Conservation (phyloP, 164 flowering plant genomes). For the Akebia trifoliata region DNA sequence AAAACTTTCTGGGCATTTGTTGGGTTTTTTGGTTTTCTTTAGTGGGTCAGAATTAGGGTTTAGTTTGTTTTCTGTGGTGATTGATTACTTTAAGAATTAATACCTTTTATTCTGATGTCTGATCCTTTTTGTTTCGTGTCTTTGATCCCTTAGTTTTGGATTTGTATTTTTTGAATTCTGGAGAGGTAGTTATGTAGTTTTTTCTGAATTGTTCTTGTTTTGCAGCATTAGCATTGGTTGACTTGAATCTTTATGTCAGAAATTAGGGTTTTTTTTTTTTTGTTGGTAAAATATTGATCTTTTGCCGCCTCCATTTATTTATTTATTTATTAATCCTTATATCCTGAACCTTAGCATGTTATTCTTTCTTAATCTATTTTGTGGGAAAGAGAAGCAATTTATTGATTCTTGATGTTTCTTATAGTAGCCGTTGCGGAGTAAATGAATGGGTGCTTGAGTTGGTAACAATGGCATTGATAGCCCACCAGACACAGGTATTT, state of each 20-base stretch:
- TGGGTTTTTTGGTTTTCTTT: too few species aligned
- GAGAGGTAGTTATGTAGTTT: background rate
- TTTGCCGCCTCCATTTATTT: background rate
- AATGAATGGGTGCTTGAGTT: constrained; percentile 31
- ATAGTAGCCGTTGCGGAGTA: constrained; percentile 23
- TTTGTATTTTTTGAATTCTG: background rate
- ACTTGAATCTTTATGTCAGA: too few species aligned
- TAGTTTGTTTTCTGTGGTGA: too few species aligned
- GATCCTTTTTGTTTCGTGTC: background rate
- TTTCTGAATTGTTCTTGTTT: background rate
- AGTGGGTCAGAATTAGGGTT: background rate
- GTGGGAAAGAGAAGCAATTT: background rate
- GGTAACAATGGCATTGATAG: constrained; percentile 41
- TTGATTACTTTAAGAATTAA: background rate
- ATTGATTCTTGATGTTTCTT: background rate
- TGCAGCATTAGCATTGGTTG: background rate
- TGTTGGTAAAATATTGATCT: background rate
- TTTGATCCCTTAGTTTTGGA: too few species aligned
- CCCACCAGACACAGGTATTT: constrained; percentile 44
- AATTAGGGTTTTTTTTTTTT: background rate
- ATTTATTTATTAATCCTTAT: background rate
- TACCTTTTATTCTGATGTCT: background rate
- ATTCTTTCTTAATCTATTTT: background rate
- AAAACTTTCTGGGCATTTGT: background rate
- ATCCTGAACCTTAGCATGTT: background rate